Evolutionary conservation across 768 basidiomycete species (phyloP).

Genomic region (Fibroporia radiculosa): DNA sequence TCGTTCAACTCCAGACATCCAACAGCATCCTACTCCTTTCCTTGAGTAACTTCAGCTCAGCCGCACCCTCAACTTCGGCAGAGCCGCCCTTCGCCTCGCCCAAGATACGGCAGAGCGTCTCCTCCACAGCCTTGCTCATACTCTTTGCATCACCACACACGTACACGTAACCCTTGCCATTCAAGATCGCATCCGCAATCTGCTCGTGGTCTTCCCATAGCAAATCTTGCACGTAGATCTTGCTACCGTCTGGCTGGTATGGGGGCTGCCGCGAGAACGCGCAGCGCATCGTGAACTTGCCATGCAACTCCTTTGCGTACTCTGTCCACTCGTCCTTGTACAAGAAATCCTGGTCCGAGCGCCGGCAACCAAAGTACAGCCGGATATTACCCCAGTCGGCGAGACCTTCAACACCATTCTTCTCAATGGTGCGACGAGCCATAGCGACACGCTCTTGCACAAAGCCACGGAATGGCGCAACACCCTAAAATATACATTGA

Average conservation of each 20-base stretch:
- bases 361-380: constrained; percentile 95
- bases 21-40: constrained; percentile 82
- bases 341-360: constrained; percentile 81
- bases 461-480: constrained; percentile 99
- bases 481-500: constrained; percentile 52
- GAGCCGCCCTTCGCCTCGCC: constrained; percentile 92
- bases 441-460: constrained; percentile 96
- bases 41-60: constrained; percentile 92
- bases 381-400: constrained; percentile 93
- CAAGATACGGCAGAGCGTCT: constrained; percentile 72
- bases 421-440: constrained; percentile 88
- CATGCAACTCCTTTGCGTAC: constrained; percentile 79
- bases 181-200: constrained; percentile 82
- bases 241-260: constrained; percentile 85
- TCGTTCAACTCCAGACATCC: constrained; percentile 60
- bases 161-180: constrained; percentile 95
- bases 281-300: constrained; percentile 82
- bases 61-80: constrained; percentile 78
- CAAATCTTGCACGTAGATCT: constrained; percentile 99
- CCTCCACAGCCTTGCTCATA: constrained; percentile 96
- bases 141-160: constrained; percentile 95
- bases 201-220: constrained; percentile 81
- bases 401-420: constrained; percentile 90
- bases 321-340: constrained; percentile 94
- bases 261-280: constrained; percentile 89